Evolutionary conservation across 2,329 filamentous ascomycete genomes (phyloP), one percentile per base, ranked within the genome.

Genomic region (Catunica adiposa): DNA sequence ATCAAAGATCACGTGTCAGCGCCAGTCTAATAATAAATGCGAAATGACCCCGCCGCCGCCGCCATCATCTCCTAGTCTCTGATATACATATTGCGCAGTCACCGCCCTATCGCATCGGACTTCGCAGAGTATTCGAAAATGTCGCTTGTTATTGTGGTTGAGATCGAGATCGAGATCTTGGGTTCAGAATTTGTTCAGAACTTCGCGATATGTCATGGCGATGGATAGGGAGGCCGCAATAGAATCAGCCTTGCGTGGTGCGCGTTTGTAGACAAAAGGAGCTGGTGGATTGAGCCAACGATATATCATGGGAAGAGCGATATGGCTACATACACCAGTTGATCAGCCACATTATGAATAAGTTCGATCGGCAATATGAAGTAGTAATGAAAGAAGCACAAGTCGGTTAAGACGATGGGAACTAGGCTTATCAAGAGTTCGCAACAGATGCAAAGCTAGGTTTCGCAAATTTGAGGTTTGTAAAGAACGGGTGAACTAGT

Each of bases 291-390:
- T 5, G 29, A 5, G 5, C 11, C 11, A 11, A 34, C 11, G 29
- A 34, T 34, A 34, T 5, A 11, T 44, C 40, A 44, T 44, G 3
- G 40, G 15, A 44, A 44, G 8, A 8, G 6, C 7, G 20, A 44
- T 3, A 20, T 48, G 15, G 44, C 20, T 55, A 75, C 81, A 67
- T 88, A 94, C 87, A 94, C 88, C 89, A 95, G 79, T 90, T 89
- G 68, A 94, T 73, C 70, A 95, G 85, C 87, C 87, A 94, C 89
- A 95, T 94, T 61, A 66, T 76, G 71, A 62, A 61, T 58, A 59
- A 62, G 53, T 38, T 58, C 26, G 48, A 34, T 56, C 38, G 23
- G n/a, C 29, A 14, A 44, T 31, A 23, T 15, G n/a, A 22, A 34
- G 15, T 20, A 9, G 53, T 15, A 48, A 48, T 48, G 23, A 4